phyloP scores from a whole-genome alignment of 768 basidiomycete genomes.

The Leccinum broughii region DNA sequence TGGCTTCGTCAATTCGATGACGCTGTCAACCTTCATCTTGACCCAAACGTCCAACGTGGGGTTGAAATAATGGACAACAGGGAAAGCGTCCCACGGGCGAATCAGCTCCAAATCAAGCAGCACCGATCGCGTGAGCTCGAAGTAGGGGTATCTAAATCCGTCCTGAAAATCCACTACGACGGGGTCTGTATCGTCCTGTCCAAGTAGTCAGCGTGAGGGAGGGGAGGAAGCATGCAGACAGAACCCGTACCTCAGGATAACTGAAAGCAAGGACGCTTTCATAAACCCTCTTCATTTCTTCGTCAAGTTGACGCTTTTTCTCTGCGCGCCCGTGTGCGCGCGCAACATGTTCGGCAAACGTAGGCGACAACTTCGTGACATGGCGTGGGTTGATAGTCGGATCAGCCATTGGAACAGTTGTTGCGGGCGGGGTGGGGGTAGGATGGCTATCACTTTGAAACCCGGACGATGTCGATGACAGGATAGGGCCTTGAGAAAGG shows the following conservation, averaged over 20 bases:
- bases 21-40: background rate
- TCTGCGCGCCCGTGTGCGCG: background rate
- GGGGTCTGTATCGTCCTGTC: background rate
- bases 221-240: background rate
- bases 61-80: background rate
- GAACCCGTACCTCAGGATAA: background rate
- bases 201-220: background rate
- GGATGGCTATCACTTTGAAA: background rate
- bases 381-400: background rate
- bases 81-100: background rate
- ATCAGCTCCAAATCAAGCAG: background rate
- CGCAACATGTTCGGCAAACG: background rate
- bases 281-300: background rate
- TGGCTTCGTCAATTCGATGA: background rate
- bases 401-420: background rate
- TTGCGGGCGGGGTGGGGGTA: background rate
- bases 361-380: background rate
- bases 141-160: background rate
- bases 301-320: background rate
- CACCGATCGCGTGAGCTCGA: background rate
- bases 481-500: background rate
- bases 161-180: background rate
- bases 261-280: background rate
- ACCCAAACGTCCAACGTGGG: background rate
- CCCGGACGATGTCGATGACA: background rate